Evolutionary conservation across 2,329 filamentous ascomycete species (phyloP).

Genomic region (Paecilomyces variotii): DNA sequence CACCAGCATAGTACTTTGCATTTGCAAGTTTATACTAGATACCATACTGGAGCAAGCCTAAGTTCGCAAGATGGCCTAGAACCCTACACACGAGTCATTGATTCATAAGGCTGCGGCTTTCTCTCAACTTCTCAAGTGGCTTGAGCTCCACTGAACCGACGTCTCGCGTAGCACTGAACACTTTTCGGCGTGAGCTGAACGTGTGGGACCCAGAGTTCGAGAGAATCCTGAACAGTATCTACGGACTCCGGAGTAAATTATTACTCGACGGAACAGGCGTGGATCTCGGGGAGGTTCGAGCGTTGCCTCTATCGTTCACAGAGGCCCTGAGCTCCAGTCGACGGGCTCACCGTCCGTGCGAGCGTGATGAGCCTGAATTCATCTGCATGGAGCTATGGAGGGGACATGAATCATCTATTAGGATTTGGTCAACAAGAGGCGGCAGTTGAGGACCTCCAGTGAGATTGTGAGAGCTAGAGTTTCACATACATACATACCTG

Average conservation of each 20-base stretch:
- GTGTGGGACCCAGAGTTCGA: background rate
- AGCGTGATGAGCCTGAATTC: background rate
- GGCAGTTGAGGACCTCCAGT: too few species aligned
- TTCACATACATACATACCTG: too few species aligned
- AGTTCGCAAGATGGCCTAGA: background rate
- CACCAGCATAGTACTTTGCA: background rate
- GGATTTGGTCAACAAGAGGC: background rate
- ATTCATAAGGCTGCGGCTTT: background rate
- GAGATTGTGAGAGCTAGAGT: too few species aligned
- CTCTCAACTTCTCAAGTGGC: background rate
- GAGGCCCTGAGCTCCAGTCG: background rate
- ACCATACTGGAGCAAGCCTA: background rate
- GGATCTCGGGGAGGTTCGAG: background rate
- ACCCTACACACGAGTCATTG: background rate
- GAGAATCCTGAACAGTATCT: background rate
- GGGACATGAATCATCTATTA: background rate
- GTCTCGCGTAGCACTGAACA: background rate
- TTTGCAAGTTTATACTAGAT: background rate
- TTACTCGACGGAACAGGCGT: background rate
- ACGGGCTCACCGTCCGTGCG: background rate
- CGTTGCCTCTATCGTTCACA: background rate
- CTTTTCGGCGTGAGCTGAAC: background rate
- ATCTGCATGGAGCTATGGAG: background rate
- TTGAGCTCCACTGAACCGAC: background rate
- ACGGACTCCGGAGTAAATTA: background rate